Evolutionary conservation across 2,329 filamentous ascomycete genomes (phyloP), one percentile per base, ranked within the genome.

Genomic region (Fusarium sp.): DNA sequence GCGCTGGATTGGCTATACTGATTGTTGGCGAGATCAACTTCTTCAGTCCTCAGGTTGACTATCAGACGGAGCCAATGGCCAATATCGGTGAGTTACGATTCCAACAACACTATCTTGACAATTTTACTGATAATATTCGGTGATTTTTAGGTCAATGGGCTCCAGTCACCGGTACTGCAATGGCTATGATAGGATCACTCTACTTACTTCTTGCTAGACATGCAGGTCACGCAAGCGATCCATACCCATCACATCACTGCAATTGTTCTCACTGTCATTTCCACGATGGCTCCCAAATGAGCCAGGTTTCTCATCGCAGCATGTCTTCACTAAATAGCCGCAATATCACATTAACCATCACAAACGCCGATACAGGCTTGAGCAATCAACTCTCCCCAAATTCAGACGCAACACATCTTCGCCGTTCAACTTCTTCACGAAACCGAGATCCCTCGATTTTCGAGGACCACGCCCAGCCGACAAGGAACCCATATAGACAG

Each of bases 11-110:
- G 2, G 83, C 85, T 2, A 86, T 91, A 7, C 77, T 91, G 5
- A 79, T 88, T 6, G 75, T 88, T 1, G 89, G 89, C 1, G 89
- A 91, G 75, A 80, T 81, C 31, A 91, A 91, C 67, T 88, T 91
- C 66, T 90, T 83, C 67, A 90, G 86, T 46, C 20, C 54, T 0
- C 86, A 85, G 55, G 80, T 91, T 5, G 69, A 65, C 0, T 89
- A 86, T 59, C 82, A 89, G 62, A 90, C 86, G 0, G 89, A 91
- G 62, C 87, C 88, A 0, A 86, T 91, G 51, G 80, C 80, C 7
- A 88, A 84, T 63, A 81, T 91, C 47, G 88, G 87, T 87, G 76
- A 67, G 82, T 35, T 15, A 2, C 15, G 1, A 5, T 10, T 7
- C 5, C 4, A 2, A 11, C 23, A 27, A 2, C 0, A 1, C 3